phyloP scores from a whole-genome alignment of 345 rosid genomes.

The Sonneratia caseolaris region DNA sequence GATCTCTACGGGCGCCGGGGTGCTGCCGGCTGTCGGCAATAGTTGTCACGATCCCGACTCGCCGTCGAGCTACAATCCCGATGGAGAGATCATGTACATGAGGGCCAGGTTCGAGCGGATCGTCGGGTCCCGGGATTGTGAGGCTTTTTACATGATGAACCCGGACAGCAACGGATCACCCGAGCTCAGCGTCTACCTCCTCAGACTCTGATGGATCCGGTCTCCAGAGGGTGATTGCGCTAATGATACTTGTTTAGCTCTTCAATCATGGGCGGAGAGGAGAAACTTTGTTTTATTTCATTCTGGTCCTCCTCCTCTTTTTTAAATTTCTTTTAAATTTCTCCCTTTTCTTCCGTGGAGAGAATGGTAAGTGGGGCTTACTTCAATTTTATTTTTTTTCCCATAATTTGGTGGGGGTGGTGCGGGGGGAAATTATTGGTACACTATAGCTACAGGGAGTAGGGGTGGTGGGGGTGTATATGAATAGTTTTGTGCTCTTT shows the following conservation, averaged over 20 bases:
- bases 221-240: neutral
- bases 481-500: slow-evolving; percentile 31
- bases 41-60: slow-evolving; percentile 10
- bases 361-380: slow-evolving; percentile 23
- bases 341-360: neutral
- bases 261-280: slow-evolving; percentile 12
- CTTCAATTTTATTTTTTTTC: slow-evolving; percentile 17
- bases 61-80: slow-evolving; percentile 7
- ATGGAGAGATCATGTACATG: slow-evolving; percentile 64
- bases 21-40: slow-evolving; percentile 40
- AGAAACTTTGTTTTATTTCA: slow-evolving; percentile 12
- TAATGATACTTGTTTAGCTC: slow-evolving; percentile 20
- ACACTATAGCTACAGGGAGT: slow-evolving; percentile 19
- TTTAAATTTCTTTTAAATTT: neutral
- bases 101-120: slow-evolving; percentile 92
- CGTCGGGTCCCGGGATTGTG: slow-evolving; percentile 94
- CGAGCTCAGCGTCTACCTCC: slow-evolving; percentile 87
- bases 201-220: slow-evolving; percentile 42
- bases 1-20: slow-evolving; percentile 98
- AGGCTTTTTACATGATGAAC: slow-evolving; percentile 99
- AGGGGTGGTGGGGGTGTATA: slow-evolving; percentile 26
- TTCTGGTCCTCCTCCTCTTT: slow-evolving; percentile 5
- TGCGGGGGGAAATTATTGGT: slow-evolving; percentile 18
- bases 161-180: slow-evolving; percentile 97
- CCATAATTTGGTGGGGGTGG: slow-evolving; percentile 18